Percentiles rank a stretch among this genome's conserved stretches.
Conservation (phyloP, 164 flowering plant species). For the Vitis vinifera region ASM3070453v1 NC_081811.1:4796001-4796500, state of each 20-base stretch:
- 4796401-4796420: too few relatives aligned
- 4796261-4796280: not conserved
- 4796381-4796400: too few relatives aligned
- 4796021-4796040: constrained; percentile 71
- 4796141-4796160: not conserved
- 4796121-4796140: constrained; percentile 33
- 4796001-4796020: constrained; percentile 11
- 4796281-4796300: too few relatives aligned
- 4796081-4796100: constrained; percentile 64
- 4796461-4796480: too few relatives aligned
- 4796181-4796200: constrained; percentile 27
- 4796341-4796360: too few relatives aligned
- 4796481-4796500: too few relatives aligned
- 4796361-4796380: too few relatives aligned
- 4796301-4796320: too few relatives aligned
- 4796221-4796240: constrained; percentile 30
- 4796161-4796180: not conserved
- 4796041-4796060: constrained; percentile 60
- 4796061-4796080: constrained; percentile 62
- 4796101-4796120: constrained; percentile 49
- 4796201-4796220: constrained; percentile 33
- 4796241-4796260: constrained; percentile 58
- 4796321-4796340: too few relatives aligned
- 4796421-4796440: too few relatives aligned
- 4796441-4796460: too few relatives aligned